Conservation (phyloP, 140 eudicot genomes). For the Senecio squalidus region DNA sequence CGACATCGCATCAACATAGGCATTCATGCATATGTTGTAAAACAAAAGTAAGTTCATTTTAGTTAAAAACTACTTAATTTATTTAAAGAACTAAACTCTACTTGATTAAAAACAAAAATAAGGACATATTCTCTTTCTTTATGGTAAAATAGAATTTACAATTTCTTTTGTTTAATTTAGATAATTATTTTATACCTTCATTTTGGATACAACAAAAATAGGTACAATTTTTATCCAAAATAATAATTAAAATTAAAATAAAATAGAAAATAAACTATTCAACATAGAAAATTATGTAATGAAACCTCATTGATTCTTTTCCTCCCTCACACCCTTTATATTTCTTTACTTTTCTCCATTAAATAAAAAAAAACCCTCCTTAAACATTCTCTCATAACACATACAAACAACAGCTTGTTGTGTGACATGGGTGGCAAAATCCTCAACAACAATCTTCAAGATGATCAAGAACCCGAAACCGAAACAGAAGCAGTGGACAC, state of each 20-base stretch:
- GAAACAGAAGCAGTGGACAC: constrained; percentile 21
- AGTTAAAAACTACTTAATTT: too few relatives aligned
- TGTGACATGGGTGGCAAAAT: constrained; percentile 20
- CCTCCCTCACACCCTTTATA: constrained; percentile 22
- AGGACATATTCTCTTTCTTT: too few relatives aligned
- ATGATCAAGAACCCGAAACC: constrained; percentile 20
- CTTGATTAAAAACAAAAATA: too few relatives aligned
- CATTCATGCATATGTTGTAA: too few relatives aligned
- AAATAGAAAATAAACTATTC: constrained; percentile 4
- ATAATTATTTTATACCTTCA: too few relatives aligned
- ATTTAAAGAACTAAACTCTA: too few relatives aligned
- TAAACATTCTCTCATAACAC: constrained; percentile 14
- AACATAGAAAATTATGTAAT: not conserved
- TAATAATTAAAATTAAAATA: too few relatives aligned
- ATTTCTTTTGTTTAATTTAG: too few relatives aligned
- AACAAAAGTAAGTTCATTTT: too few relatives aligned
- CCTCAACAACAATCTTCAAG: not conserved
- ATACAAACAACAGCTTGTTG: constrained; percentile 1
- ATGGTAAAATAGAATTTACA: too few relatives aligned
- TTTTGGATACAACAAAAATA: not conserved
- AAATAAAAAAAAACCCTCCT: constrained; percentile 1
- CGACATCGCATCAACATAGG: too few relatives aligned
- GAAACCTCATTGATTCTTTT: constrained; percentile 6
- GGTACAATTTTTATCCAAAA: not conserved
- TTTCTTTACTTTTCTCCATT: not conserved